Evolutionary conservation across 2,329 filamentous ascomycete genomes (phyloP).

Genomic region (Helminthosporium solani): DNA sequence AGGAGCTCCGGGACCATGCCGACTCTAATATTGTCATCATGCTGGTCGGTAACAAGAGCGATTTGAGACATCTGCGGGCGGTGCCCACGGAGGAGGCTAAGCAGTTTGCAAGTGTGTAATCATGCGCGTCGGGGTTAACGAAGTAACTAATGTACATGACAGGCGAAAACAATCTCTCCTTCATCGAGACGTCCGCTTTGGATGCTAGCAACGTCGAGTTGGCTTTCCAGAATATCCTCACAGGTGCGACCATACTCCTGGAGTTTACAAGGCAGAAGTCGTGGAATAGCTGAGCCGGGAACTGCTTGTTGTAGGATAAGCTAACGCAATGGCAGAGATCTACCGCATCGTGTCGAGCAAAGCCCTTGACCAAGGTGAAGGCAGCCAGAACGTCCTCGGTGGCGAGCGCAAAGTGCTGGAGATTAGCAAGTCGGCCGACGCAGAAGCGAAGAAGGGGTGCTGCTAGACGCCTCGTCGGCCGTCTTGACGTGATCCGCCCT

Average conservation of each 20-base stretch:
- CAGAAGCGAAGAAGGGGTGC: slow-evolving; percentile 77
- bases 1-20: slow-evolving; percentile 95
- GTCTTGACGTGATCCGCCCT: slow-evolving; percentile 17
- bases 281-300: too few species aligned
- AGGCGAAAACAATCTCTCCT: slow-evolving; percentile 98
- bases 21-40: slow-evolving; percentile 99
- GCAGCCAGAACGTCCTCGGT: slow-evolving; percentile 74
- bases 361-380: slow-evolving; percentile 86
- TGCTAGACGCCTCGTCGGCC: slow-evolving; percentile 57
- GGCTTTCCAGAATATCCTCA: slow-evolving; percentile 99
- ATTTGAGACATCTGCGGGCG: slow-evolving; percentile 96
- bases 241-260: too few species aligned
- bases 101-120: slow-evolving; percentile 83
- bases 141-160: slow-evolving; percentile 1
- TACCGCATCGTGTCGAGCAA: slow-evolving; percentile 99
- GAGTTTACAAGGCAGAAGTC: too few species aligned
- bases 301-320: neutral
- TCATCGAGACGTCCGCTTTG: slow-evolving; percentile 98
- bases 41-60: slow-evolving; percentile 99
- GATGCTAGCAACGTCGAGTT: slow-evolving; percentile 99
- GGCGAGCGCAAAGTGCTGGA: slow-evolving; percentile 74
- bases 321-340: slow-evolving; percentile 71
- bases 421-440: slow-evolving; percentile 80
- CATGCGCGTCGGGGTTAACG: neutral
- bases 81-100: slow-evolving; percentile 98